Evolutionary conservation across 768 basidiomycete genomes (phyloP).

Genomic region (Phylloporus arenicola): DNA sequence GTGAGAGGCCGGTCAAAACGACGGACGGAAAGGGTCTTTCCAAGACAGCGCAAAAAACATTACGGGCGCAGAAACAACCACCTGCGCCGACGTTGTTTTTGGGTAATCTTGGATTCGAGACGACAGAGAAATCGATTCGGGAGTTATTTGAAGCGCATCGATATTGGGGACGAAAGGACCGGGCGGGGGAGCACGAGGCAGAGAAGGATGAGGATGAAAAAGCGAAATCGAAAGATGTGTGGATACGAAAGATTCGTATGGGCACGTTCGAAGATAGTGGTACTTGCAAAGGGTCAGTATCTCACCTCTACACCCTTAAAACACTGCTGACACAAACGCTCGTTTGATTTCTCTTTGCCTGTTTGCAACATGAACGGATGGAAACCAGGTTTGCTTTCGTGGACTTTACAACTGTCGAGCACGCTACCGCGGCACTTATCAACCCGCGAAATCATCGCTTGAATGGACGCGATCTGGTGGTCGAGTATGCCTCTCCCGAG

Average conservation of each 20-base stretch:
- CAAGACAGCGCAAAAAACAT: slow-evolving; percentile 73
- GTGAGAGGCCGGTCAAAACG: slow-evolving; percentile 18
- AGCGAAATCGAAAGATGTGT: slow-evolving; percentile 31
- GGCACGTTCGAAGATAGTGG: slow-evolving; percentile 97
- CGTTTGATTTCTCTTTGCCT: not conserved
- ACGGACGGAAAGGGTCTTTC: slow-evolving; percentile 34
- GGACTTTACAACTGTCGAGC: slow-evolving; percentile 75
- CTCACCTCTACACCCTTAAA: slow-evolving; percentile 14
- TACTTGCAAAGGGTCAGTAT: slow-evolving; percentile 82
- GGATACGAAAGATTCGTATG: slow-evolving; percentile 82
- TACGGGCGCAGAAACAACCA: slow-evolving; percentile 73
- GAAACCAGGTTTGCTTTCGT: slow-evolving; percentile 80
- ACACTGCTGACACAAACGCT: not conserved
- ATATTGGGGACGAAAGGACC: slow-evolving; percentile 27
- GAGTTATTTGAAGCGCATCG: slow-evolving; percentile 67
- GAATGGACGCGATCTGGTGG: slow-evolving; percentile 76
- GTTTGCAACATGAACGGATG: not conserved
- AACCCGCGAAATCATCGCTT: slow-evolving; percentile 72
- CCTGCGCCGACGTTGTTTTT: slow-evolving; percentile 85
- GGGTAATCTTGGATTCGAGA: slow-evolving; percentile 89
- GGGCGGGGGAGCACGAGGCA: slow-evolving; percentile 20
- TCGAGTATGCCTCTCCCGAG: slow-evolving; percentile 86
- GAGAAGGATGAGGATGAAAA: not conserved
- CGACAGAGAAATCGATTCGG: slow-evolving; percentile 71
- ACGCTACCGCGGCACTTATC: slow-evolving; percentile 61